Conservation (phyloP, 108 stramenopile species). For the Fistulifera pelliculosa region DNA sequence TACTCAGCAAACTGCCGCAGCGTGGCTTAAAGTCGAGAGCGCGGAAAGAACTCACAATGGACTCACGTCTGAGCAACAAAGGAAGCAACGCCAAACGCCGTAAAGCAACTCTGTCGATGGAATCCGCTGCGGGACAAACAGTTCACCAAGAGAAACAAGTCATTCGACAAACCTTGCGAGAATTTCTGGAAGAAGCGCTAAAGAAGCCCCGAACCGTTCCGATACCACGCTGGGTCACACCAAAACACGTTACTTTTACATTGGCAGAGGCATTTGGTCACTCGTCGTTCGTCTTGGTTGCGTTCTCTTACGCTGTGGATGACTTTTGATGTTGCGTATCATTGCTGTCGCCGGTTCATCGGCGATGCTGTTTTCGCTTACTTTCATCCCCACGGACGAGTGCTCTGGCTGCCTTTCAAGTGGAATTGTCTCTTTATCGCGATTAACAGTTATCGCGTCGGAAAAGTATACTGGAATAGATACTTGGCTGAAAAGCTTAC, state of each 20-base stretch:
- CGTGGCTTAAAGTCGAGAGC: no score
- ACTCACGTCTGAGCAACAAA: no score
- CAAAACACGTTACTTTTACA: slow-evolving; percentile 48
- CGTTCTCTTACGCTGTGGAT: slow-evolving; percentile 61
- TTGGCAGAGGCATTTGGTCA: slow-evolving; percentile 71
- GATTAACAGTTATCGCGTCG: slow-evolving; percentile 64
- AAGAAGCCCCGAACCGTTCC: slow-evolving; percentile 53
- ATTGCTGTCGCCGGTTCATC: slow-evolving; percentile 66
- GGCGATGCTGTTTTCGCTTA: slow-evolving; percentile 79
- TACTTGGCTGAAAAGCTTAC: slow-evolving; percentile 38
- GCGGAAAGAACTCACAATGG: no score
- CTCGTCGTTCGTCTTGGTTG: slow-evolving; percentile 70
- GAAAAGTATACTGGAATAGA: slow-evolving; percentile 37
- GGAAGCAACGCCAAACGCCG: no score
- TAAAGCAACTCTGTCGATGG: no score
- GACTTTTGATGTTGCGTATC: slow-evolving; percentile 63
- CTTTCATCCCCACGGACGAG: slow-evolving; percentile 83
- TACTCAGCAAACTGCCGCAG: no score
- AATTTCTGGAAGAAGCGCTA: slow-evolving; percentile 3
- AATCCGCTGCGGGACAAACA: no score
- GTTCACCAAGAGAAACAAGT: no score
- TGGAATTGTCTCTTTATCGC: slow-evolving; percentile 79
- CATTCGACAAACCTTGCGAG: no score
- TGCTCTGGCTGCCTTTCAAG: slow-evolving; percentile 77
- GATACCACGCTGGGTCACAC: slow-evolving; percentile 72